phyloP scores from a whole-genome alignment of 805 yeast species.

The Isabelozyma gotoi region DNA sequence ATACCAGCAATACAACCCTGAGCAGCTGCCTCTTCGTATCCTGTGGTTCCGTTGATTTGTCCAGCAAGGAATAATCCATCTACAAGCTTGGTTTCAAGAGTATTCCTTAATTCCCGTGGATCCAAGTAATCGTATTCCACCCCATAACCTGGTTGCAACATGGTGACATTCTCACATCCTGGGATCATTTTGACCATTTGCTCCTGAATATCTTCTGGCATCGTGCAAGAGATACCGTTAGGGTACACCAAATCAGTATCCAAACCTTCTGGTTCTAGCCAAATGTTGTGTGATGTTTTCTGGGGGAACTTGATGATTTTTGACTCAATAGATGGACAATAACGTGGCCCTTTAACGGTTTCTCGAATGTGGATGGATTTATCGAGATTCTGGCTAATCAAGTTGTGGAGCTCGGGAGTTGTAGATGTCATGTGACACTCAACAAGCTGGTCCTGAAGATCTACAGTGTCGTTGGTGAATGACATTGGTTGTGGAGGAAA shows the following conservation, averaged over 20 bases:
- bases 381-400: slow-evolving; percentile 68
- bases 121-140: slow-evolving; percentile 97
- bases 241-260: slow-evolving; percentile 89
- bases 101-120: slow-evolving; percentile 78
- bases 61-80: slow-evolving; percentile 88
- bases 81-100: slow-evolving; percentile 79
- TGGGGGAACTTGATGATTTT: slow-evolving; percentile 80
- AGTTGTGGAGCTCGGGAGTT: slow-evolving; percentile 68
- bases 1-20: slow-evolving; percentile 96
- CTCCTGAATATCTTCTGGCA: slow-evolving; percentile 92
- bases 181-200: slow-evolving; percentile 73
- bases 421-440: slow-evolving; percentile 79
- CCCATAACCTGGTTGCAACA: slow-evolving; percentile 97
- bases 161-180: slow-evolving; percentile 84
- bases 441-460: slow-evolving; percentile 56
- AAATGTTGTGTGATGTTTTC: slow-evolving; percentile 73
- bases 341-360: slow-evolving; percentile 93
- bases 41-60: slow-evolving; percentile 97
- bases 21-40: slow-evolving; percentile 98
- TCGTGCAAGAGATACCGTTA: slow-evolving; percentile 91
- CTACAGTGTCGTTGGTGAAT: slow-evolving; percentile 68
- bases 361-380: slow-evolving; percentile 89
- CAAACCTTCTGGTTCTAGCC: slow-evolving; percentile 97
- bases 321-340: slow-evolving; percentile 95
- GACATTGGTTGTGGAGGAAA: slow-evolving; percentile 89